A percentile compares a stretch with the other conserved stretches of the same genome.
phyloP scores from a whole-genome alignment of 805 yeast species.

The Nematodospora valgi region DNA sequence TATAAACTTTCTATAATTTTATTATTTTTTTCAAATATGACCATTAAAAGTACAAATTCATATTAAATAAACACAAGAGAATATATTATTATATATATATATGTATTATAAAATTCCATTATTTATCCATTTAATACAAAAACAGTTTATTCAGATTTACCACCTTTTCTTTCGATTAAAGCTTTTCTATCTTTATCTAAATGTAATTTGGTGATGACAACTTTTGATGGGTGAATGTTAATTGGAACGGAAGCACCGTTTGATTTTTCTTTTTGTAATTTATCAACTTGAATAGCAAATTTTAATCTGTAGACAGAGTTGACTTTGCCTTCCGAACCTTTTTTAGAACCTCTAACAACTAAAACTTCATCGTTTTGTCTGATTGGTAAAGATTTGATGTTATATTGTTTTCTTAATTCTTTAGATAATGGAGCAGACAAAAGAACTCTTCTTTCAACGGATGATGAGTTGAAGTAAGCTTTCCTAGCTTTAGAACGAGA shows the following conservation, averaged over 20 bases:
- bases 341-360: constrained; percentile 98
- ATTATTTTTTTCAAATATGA: no score
- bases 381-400: constrained; percentile 92
- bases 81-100: constrained; percentile 11
- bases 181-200: constrained; percentile 99
- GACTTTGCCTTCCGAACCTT: constrained; percentile 99
- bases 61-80: constrained; percentile 13
- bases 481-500: constrained; percentile 99
- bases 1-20: no score
- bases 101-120: constrained; percentile 11
- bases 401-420: constrained; percentile 97
- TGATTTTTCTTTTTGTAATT: constrained; percentile 95
- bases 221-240: constrained; percentile 98
- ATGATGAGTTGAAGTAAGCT: constrained; percentile 98
- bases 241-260: constrained; percentile 97
- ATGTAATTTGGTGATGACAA: constrained; percentile 97
- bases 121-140: no score
- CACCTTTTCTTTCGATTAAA: constrained; percentile 96
- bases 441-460: constrained; percentile 89
- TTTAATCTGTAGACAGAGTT: constrained; percentile 98
- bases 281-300: constrained; percentile 94
- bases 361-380: constrained; percentile 95
- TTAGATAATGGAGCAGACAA: constrained; percentile 98
- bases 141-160: constrained; percentile 89
- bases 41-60: constrained; percentile 18